Percentiles rank a stretch among this genome's conserved stretches.
phyloP scores from a whole-genome alignment of 2,329 filamentous ascomycete genomes.

The Sporothrix schenckii region DNA sequence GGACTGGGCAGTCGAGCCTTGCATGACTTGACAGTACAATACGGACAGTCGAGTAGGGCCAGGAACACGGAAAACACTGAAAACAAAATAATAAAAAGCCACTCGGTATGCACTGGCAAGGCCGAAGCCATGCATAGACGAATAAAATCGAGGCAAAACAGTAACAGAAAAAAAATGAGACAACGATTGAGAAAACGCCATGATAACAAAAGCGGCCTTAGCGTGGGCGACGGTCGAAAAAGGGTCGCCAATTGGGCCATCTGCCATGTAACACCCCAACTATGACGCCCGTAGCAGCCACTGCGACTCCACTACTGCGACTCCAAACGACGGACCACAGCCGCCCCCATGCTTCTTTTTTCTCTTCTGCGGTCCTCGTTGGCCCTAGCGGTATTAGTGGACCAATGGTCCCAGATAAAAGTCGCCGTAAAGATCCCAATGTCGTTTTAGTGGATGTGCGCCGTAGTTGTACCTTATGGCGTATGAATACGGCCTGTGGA shows the following conservation, averaged over 20 bases:
- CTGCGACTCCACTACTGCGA: not conserved
- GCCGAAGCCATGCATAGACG: not conserved
- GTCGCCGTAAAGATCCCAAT: not conserved
- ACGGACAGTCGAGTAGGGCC: no score
- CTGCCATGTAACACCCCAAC: no score
- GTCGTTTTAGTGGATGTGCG: conserved; percentile 1
- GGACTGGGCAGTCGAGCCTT: conserved; percentile 7
- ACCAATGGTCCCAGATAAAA: not conserved
- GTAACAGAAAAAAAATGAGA: not conserved
- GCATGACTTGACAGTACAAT: not conserved
- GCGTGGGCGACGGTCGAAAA: conserved; percentile 1
- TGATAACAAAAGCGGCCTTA: not conserved
- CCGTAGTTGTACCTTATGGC: not conserved
- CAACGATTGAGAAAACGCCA: not conserved
- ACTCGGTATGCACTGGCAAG: not conserved
- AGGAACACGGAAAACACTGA: not conserved
- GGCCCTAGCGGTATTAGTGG: not conserved
- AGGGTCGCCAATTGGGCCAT: not conserved
- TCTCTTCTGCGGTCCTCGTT: no score
- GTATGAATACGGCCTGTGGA: no score
- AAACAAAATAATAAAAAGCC: conserved; percentile 20
- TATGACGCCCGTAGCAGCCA: not conserved
- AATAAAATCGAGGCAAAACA: conserved; percentile 17
- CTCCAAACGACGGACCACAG: not conserved
- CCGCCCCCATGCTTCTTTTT: conserved; percentile 4